Evolutionary conservation across 108 stramenopile species (phyloP).

Genomic region (Cyclotella kingstonii): DNA sequence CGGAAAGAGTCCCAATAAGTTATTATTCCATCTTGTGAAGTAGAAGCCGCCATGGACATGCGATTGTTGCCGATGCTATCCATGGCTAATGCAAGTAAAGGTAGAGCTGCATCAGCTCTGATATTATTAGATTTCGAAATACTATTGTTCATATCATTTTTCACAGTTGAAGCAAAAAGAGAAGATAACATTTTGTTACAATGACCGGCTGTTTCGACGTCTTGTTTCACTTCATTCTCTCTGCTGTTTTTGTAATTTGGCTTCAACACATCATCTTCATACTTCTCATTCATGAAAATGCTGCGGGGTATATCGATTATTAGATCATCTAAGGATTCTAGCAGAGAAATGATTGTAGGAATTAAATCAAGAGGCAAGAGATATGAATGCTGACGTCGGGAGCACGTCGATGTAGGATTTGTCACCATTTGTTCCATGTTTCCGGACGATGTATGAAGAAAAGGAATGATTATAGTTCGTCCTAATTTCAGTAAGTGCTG

Average conservation of each 20-base stretch:
- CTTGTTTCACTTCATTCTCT: not conserved
- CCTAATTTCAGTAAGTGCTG: conserved; percentile 5
- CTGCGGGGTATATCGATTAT: not conserved
- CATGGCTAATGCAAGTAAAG: conserved; percentile 37
- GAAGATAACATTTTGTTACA: conserved; percentile 21
- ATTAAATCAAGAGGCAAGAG: conserved; percentile 29
- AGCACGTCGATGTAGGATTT: not conserved
- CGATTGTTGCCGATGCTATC: conserved; percentile 25
- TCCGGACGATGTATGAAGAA: conserved; percentile 1
- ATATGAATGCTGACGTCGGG: conserved; percentile 11
- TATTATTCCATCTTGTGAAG: not conserved
- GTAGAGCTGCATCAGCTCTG: conserved; percentile 29
- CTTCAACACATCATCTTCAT: not conserved
- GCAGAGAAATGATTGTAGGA: conserved; percentile 19
- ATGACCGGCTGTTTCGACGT: no score
- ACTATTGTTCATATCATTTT: not conserved
- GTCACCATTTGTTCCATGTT: not conserved
- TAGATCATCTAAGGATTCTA: conserved; percentile 30
- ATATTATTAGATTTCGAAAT: not conserved
- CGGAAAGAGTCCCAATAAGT: conserved; percentile 33
- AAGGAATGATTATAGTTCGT: conserved; percentile 13
- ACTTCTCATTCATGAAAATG: not conserved
- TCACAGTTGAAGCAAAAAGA: conserved; percentile 9
- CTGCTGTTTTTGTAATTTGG: no score
- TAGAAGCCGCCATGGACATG: conserved; percentile 13